These are phyloP conservation scores for Diaporthe batatas DNA, from an alignment of 2,329 filamentous ascomycete species.

Conservation along the genomic window DNA sequence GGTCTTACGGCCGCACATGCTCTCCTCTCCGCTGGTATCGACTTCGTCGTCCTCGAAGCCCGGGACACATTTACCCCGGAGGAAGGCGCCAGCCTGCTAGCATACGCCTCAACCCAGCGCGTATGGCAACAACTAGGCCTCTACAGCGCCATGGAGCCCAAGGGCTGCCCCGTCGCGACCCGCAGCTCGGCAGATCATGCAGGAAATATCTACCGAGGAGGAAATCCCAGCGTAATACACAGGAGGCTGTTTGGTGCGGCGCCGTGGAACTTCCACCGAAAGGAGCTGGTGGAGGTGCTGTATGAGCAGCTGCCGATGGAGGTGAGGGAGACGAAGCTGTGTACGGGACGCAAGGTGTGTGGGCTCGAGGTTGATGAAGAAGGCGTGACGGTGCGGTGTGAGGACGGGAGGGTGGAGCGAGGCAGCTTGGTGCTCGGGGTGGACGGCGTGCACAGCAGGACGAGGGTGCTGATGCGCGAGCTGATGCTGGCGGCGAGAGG, in stretches of 20 bases:
- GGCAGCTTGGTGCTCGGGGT: constrained; percentile 57
- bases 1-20: constrained; percentile 49
- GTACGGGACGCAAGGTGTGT: background rate
- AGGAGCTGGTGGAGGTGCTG: constrained; percentile 19
- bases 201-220: background rate
- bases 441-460: constrained; percentile 57
- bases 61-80: constrained; percentile 10
- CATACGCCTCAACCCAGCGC: constrained; percentile 23
- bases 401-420: constrained; percentile 43
- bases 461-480: constrained; percentile 49
- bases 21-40: constrained; percentile 50
- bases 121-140: constrained; percentile 32
- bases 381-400: constrained; percentile 32
- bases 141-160: background rate
- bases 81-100: constrained; percentile 33
- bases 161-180: constrained; percentile 4
- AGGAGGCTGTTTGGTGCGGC: constrained; percentile 17
- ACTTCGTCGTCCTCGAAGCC: constrained; percentile 56
- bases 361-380: constrained; percentile 16
- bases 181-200: constrained; percentile 11
- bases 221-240: background rate
- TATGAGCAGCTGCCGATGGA: constrained; percentile 2
- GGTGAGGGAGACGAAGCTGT: background rate
- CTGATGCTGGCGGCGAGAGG: constrained; percentile 46
- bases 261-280: constrained; percentile 28